A percentile compares a stretch with the other conserved stretches of the same genome.
Conservation (phyloP, 2,329 filamentous ascomycete species). For the Penicillium sp. region DNA sequence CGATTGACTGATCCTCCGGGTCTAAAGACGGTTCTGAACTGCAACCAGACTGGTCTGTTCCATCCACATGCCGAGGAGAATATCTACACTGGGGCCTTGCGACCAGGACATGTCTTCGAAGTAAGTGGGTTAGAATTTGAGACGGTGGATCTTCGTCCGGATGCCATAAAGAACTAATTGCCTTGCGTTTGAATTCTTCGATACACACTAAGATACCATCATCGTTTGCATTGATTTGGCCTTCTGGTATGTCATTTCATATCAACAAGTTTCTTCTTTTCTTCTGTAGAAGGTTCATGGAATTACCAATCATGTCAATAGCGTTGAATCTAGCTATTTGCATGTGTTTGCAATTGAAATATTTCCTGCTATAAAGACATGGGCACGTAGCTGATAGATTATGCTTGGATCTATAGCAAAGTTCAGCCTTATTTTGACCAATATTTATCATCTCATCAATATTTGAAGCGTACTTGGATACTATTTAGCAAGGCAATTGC, state of each 20-base stretch:
- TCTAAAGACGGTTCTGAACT: constrained; percentile 77
- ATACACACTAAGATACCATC: constrained; percentile 22
- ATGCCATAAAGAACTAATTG: constrained; percentile 13
- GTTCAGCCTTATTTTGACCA: background rate
- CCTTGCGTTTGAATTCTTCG: constrained; percentile 5
- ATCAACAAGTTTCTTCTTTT: background rate
- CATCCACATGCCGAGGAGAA: constrained; percentile 72
- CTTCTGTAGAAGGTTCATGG: background rate
- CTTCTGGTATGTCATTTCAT: background rate
- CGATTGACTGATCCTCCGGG: constrained; percentile 91
- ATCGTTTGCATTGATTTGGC: constrained; percentile 2
- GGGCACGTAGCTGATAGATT: background rate
- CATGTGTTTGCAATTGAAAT: background rate
- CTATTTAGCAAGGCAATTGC: background rate
- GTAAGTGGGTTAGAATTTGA: constrained; percentile 65
- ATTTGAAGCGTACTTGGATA: background rate
- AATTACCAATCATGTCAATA: background rate
- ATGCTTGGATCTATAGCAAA: background rate
- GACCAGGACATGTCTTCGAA: constrained; percentile 71
- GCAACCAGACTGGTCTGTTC: constrained; percentile 75
- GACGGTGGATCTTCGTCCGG: constrained; percentile 60
- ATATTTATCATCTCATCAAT: background rate
- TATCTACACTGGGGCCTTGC: constrained; percentile 73
- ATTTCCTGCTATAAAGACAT: background rate
- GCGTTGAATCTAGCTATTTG: background rate